Evolutionary conservation across 495 filamentous ascomycete genomes (phyloP).

Genomic region (Lasiosphaeris hirsuta): DNA sequence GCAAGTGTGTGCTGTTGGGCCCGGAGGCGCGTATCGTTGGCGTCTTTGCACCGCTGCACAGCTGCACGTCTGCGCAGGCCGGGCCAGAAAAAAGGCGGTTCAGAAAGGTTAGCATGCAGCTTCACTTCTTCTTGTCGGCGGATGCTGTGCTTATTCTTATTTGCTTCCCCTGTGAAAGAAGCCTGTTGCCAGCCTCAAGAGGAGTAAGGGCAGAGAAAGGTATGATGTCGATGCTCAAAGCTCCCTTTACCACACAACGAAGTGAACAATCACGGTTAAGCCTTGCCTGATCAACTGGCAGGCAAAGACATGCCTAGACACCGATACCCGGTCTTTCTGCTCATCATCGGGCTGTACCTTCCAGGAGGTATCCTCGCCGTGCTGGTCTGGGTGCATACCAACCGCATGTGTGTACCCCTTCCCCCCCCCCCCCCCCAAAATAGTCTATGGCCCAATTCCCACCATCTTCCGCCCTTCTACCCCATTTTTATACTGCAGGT

Average conservation of each 20-base stretch:
- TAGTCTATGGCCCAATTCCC: not conserved
- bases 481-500: not conserved
- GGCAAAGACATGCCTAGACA: too few relatives aligned
- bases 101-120: too few relatives aligned
- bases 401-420: not conserved
- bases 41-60: not conserved
- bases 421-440: too few relatives aligned
- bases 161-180: too few relatives aligned
- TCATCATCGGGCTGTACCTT: not conserved
- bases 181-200: too few relatives aligned
- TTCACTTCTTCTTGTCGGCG: too few relatives aligned
- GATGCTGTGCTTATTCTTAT: too few relatives aligned
- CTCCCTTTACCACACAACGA: not conserved
- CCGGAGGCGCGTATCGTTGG: too few relatives aligned
- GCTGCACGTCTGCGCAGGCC: not conserved
- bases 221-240: not conserved
- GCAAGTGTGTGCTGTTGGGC: not conserved
- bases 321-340: not conserved
- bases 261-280: not conserved
- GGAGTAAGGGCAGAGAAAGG: not conserved
- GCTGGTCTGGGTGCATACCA: not conserved
- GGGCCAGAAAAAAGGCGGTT: too few relatives aligned
- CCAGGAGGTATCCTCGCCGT: not conserved
- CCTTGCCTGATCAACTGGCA: not conserved
- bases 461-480: not conserved